phyloP scores from a whole-genome alignment of 805 yeast species.

The Candida coquimbonensis region DNA sequence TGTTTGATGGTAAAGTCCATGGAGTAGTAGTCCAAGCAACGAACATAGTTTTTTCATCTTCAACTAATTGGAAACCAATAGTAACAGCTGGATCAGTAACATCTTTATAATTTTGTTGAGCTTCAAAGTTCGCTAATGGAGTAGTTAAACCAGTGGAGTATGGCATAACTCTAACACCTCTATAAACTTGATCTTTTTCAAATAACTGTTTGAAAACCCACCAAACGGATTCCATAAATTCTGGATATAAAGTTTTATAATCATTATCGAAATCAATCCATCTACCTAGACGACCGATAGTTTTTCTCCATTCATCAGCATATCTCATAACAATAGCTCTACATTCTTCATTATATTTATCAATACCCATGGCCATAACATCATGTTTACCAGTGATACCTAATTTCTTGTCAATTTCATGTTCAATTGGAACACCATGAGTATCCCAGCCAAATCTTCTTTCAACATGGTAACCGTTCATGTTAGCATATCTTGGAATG shows the following conservation, averaged over 20 bases:
- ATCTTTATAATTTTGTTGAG: slow-evolving; percentile 96
- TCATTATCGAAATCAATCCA: slow-evolving; percentile 99
- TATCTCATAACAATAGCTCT: slow-evolving; percentile 96
- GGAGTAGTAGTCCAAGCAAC: slow-evolving; percentile 99
- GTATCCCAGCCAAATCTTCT: slow-evolving; percentile 99
- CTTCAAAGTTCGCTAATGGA: slow-evolving; percentile 94
- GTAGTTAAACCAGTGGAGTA: slow-evolving; percentile 97
- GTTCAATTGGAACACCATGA: slow-evolving; percentile 97
- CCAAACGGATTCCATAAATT: slow-evolving; percentile 98
- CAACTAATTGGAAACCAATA: slow-evolving; percentile 73
- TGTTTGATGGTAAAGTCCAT: slow-evolving; percentile 96
- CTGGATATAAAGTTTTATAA: slow-evolving; percentile 92
- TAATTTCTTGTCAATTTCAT: slow-evolving; percentile 95
- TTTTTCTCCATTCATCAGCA: slow-evolving; percentile 89
- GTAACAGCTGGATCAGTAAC: slow-evolving; percentile 96
- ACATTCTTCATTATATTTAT: slow-evolving; percentile 89
- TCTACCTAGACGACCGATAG: slow-evolving; percentile 92
- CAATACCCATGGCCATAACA: slow-evolving; percentile 91
- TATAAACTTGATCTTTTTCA: slow-evolving; percentile 82
- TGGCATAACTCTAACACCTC: slow-evolving; percentile 98
- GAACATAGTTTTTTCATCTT: slow-evolving; percentile 73
- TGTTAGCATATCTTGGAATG: slow-evolving; percentile 94
- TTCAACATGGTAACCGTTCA: slow-evolving; percentile 95
- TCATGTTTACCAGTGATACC: slow-evolving; percentile 92
- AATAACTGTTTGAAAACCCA: slow-evolving; percentile 93